A percentile compares a stretch with the other conserved stretches of the same genome.
Evolutionary conservation across 495 filamentous ascomycete genomes (phyloP).

Genomic region (Penicillium alfredii): DNA sequence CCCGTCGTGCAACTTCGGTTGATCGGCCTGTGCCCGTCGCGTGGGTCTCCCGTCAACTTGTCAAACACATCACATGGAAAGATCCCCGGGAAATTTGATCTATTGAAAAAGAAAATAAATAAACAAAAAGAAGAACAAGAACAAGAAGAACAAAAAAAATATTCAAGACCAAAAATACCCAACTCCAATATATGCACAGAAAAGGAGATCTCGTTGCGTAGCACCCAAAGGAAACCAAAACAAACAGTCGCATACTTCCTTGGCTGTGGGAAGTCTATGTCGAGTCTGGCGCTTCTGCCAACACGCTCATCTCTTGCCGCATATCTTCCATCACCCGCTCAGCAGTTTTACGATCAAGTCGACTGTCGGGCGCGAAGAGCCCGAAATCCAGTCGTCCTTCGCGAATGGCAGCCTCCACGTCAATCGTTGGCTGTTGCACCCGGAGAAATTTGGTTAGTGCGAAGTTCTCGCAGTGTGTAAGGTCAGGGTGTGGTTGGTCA

Average conservation of each 20-base stretch:
- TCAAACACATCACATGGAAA: background rate
- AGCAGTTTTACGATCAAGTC: conserved; percentile 16
- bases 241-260: background rate
- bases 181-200: conserved; percentile 21
- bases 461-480: conserved; percentile 4
- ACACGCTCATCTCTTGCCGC: conserved; percentile 15
- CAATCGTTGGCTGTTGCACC: conserved; percentile 27
- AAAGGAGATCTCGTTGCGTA: no score
- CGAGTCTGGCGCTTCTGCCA: conserved; percentile 6
- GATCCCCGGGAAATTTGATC: background rate
- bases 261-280: conserved; percentile 7
- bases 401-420: conserved; percentile 32
- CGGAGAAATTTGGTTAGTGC: conserved; percentile 16
- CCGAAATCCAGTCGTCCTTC: conserved; percentile 29
- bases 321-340: conserved; percentile 18
- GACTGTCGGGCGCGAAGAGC: conserved; percentile 22
- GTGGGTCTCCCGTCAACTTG: conserved; percentile 9
- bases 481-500: conserved; percentile 2
- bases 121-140: background rate
- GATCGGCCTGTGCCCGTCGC: no score
- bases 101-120: conserved; percentile 7
- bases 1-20: no score
- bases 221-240: conserved; percentile 1
- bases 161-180: conserved; percentile 16
- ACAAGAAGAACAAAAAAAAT: conserved; percentile 7